These are phyloP conservation scores for Crithidia mellificae DNA, from an alignment of 208 protist species.

Conservation along the genomic window DNA sequence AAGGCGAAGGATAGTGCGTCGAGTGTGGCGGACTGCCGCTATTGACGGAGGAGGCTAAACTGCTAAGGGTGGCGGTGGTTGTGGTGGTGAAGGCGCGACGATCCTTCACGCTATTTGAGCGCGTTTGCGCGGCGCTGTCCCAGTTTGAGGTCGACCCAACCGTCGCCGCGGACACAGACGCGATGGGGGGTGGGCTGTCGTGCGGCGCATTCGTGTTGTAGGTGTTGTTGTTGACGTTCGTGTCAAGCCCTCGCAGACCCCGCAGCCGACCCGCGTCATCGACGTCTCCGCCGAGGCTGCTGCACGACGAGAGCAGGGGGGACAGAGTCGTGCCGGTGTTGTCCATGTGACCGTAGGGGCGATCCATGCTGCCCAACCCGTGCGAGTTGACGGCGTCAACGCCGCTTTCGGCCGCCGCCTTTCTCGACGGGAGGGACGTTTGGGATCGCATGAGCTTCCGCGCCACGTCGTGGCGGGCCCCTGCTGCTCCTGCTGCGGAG, in stretches of 20 bases:
- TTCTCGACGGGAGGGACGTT: neutral
- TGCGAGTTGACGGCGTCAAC: neutral
- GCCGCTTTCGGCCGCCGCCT: neutral
- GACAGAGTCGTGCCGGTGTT: slow-evolving; percentile 5
- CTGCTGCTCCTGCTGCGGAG: neutral
- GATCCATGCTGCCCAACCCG: neutral
- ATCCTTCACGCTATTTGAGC: neutral
- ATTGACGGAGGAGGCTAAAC: slow-evolving; percentile 1
- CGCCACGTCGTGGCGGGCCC: neutral
- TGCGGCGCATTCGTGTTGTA: too few species aligned
- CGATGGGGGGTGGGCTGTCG: too few species aligned
- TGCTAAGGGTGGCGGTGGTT: neutral
- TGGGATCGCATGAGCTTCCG: neutral
- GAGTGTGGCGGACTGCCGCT: neutral
- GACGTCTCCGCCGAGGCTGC: slow-evolving; percentile 7
- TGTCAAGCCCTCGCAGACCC: too few species aligned
- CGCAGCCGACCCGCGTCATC: neutral
- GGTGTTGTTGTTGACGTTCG: too few species aligned
- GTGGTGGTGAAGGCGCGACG: neutral
- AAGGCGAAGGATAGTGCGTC: neutral
- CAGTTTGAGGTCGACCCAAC: neutral
- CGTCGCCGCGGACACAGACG: too few species aligned
- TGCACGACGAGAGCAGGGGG: slow-evolving; percentile 4
- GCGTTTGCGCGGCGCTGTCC: too few species aligned
- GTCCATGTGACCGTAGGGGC: neutral